Percentiles rank a stretch among this genome's conserved stretches.
Evolutionary conservation across 2,329 filamentous ascomycete genomes (phyloP).

Genomic region (Trichoderma sp.): DNA sequence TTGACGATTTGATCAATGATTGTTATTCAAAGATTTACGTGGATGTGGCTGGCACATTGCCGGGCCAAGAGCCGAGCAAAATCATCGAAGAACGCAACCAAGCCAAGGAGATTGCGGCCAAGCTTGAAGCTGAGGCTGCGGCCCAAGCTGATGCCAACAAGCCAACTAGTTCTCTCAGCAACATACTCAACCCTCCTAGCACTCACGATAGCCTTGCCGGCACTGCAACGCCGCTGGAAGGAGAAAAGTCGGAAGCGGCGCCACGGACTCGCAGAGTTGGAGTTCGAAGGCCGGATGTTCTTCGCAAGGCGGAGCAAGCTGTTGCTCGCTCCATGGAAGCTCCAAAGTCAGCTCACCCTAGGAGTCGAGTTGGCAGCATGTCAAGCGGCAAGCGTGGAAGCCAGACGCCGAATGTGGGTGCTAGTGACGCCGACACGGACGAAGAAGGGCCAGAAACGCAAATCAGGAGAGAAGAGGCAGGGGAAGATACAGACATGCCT

Average conservation of each 20-base stretch:
- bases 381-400: conserved; percentile 53
- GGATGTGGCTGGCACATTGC: conserved; percentile 63
- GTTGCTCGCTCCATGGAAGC: conserved; percentile 54
- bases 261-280: conserved; percentile 46
- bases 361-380: conserved; percentile 53
- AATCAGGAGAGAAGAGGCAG: conserved; percentile 41
- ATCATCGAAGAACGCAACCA: conserved; percentile 50
- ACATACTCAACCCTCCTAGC: conserved; percentile 46
- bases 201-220: conserved; percentile 42
- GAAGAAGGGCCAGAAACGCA: conserved; percentile 46
- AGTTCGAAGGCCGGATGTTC: conserved; percentile 58
- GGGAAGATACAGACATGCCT: conserved; percentile 46
- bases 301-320: conserved; percentile 63
- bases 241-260: conserved; percentile 46
- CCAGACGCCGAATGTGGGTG: conserved; percentile 41
- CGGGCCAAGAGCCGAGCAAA: conserved; percentile 50
- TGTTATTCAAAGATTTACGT: conserved; percentile 78
- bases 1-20: conserved; percentile 93
- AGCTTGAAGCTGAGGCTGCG: conserved; percentile 41
- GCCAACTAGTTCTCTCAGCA: conserved; percentile 42
- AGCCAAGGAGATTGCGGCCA: conserved; percentile 45
- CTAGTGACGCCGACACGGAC: conserved; percentile 44
- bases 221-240: conserved; percentile 40
- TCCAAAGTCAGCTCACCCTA: conserved; percentile 46
- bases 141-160: conserved; percentile 37